Evolutionary conservation across 176 grass and related monocot species (phyloP), one percentile per base, ranked within the genome.

Genomic region (Avena sativa): DNA sequence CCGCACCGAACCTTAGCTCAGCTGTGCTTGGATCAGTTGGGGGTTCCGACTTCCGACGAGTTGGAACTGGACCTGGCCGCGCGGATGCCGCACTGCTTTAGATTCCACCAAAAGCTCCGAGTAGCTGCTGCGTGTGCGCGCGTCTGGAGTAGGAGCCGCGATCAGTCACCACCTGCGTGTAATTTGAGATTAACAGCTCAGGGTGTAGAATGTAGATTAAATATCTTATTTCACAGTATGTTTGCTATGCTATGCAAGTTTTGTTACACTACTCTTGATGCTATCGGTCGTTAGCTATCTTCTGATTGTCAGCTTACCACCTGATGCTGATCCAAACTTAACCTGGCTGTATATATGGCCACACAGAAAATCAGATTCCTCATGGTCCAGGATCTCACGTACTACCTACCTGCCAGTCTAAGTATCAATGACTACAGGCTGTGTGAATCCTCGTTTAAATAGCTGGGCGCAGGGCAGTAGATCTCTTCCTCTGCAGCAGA

Each of bases 301-400:
- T 40, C 46, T 32, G 58, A 78, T 43, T 61, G 20, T 19, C 40
- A 9, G 19, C 68, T 51, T 12, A 26, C 30, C 67, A 26, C 30
- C 67, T 19, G 12, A 72, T 25, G 55, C 80, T 79, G 84, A 80
- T 75, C 85, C 48, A 28, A 79, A 69, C 9, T 49, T 12, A 49
- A 9, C 58, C 5, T 34, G 30, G 30, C 30, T 32, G 30, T 32
- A 32, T 80, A 67, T 87, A 84, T 74, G 85, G 75, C 23, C 74
- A 44, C 11, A 2, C 62, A 52, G 83, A 1, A n/a, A 71, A n/a
- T 14, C 73, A 13, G 74, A 87, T 74, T 73, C 36, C 49, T 49
- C 74, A 64, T 74, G 34, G 26, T 13, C 74, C 59, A 14, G 38
- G 66, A 80, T 75, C 57, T 7, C 49, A 6, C 5, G 15, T 38